Conservation (phyloP, 2,329 filamentous ascomycete genomes). For the Domatiomyces globalis region DNA sequence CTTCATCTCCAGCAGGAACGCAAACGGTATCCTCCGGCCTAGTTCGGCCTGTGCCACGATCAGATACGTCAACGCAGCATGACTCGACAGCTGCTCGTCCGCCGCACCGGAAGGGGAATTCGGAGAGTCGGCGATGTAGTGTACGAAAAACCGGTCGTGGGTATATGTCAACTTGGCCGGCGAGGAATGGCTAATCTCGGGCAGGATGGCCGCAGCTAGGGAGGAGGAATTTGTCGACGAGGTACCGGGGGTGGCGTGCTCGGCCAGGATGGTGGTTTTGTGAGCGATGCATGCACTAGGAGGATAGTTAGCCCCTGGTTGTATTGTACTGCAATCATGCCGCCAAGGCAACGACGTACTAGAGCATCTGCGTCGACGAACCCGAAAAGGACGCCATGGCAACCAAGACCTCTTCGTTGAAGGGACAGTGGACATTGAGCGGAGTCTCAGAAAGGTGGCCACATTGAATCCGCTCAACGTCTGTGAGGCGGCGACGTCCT, state of each 20-base stretch:
- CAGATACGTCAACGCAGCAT: conserved; percentile 76
- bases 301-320: neutral
- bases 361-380: conserved; percentile 53
- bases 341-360: conserved; percentile 38
- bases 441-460: too few species aligned
- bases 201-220: conserved; percentile 84
- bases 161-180: conserved; percentile 89
- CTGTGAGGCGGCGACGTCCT: too few species aligned
- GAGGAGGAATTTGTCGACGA: conserved; percentile 74
- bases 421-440: neutral
- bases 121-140: conserved; percentile 81
- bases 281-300: conserved; percentile 82
- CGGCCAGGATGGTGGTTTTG: conserved; percentile 79
- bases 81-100: conserved; percentile 16
- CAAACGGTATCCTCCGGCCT: conserved; percentile 80
- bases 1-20: conserved; percentile 81
- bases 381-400: conserved; percentile 59
- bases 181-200: conserved; percentile 71
- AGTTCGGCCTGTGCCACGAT: conserved; percentile 71
- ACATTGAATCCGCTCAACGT: too few species aligned
- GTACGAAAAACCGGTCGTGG: conserved; percentile 80
- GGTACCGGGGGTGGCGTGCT: conserved; percentile 77
- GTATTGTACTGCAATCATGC: neutral
- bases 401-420: conserved; percentile 1
- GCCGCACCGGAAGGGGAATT: conserved; percentile 40